A percentile compares a stretch with the other conserved stretches of the same genome.
Evolutionary conservation across 2,329 filamentous ascomycete species (phyloP).

Genomic region (Fusarium nurragi): DNA sequence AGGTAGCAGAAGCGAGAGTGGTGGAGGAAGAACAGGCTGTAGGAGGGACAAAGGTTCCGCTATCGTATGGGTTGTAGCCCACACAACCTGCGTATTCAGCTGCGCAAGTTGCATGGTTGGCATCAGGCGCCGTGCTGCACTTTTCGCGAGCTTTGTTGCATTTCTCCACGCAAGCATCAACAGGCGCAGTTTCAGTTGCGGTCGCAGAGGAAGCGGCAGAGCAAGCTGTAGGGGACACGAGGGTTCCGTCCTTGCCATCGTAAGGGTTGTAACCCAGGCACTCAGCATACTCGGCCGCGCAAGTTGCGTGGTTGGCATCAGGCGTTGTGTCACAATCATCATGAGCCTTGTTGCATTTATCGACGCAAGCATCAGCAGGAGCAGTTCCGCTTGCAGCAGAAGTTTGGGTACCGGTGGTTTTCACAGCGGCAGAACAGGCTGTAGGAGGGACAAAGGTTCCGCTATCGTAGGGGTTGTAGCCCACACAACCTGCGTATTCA

Average conservation of each 20-base stretch:
- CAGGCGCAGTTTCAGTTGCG: not conserved
- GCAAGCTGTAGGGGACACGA: constrained; percentile 3
- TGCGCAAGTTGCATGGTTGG: constrained; percentile 11
- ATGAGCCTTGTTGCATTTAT: constrained; percentile 5
- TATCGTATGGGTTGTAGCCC: constrained; percentile 10
- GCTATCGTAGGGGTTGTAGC: constrained; percentile 11
- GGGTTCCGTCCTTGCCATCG: not conserved
- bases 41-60: not conserved
- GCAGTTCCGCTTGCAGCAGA: not conserved
- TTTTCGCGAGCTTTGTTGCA: not conserved
- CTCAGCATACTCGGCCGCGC: not conserved
- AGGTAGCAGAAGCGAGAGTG: not conserved
- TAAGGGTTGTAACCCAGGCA: constrained; percentile 18
- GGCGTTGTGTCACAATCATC: not conserved
- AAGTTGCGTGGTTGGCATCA: constrained; percentile 4
- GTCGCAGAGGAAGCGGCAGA: not conserved
- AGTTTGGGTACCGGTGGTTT: not conserved
- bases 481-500: not conserved
- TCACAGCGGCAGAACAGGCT: not conserved
- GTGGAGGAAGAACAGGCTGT: not conserved
- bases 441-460: not conserved
- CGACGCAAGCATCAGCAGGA: not conserved
- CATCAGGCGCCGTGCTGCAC: not conserved
- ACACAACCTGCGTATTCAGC: constrained; percentile 4
- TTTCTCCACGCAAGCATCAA: not conserved